phyloP scores from a whole-genome alignment of 805 yeast species.

The Metschnikowia orientalis region DNA sequence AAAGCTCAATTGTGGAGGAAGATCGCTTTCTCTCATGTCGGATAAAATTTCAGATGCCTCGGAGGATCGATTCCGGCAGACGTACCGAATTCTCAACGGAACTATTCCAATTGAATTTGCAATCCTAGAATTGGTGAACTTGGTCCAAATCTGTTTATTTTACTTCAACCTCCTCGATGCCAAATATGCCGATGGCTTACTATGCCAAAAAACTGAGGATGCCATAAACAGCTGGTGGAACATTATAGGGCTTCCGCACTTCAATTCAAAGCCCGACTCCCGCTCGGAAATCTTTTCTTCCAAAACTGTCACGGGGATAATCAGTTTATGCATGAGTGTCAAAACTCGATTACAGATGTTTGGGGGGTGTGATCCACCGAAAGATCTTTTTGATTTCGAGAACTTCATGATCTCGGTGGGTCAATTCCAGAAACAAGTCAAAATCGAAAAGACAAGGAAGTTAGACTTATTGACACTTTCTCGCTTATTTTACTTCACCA shows the following conservation, averaged over 20 bases:
- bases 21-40: slow-evolving; percentile 71
- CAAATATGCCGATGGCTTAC: slow-evolving; percentile 72
- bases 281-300: slow-evolving; percentile 58
- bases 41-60: slow-evolving; percentile 67
- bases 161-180: slow-evolving; percentile 74
- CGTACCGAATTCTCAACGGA: slow-evolving; percentile 55
- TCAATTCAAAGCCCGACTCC: slow-evolving; percentile 37
- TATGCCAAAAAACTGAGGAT: slow-evolving; percentile 71
- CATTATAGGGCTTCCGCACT: slow-evolving; percentile 54
- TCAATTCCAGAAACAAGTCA: slow-evolving; percentile 71
- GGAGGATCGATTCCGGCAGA: slow-evolving; percentile 74
- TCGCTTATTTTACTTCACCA: slow-evolving; percentile 33
- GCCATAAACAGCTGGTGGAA: slow-evolving; percentile 84
- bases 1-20: slow-evolving; percentile 76
- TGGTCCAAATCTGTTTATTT: slow-evolving; percentile 70
- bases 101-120: slow-evolving; percentile 59
- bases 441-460: slow-evolving; percentile 46
- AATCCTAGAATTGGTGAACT: slow-evolving; percentile 64
- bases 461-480: slow-evolving; percentile 55
- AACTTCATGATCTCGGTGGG: slow-evolving; percentile 63
- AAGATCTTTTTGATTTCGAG: slow-evolving; percentile 80
- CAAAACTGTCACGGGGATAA: slow-evolving; percentile 68
- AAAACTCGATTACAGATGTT: slow-evolving; percentile 50
- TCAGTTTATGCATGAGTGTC: slow-evolving; percentile 72
- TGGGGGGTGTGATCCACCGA: slow-evolving; percentile 51